Percentiles rank a stretch among this genome's conserved stretches.
These are phyloP conservation scores for Vitis hybrid DNA, from an alignment of 177 flowering plant genomes.

Conservation along the genomic window DNA sequence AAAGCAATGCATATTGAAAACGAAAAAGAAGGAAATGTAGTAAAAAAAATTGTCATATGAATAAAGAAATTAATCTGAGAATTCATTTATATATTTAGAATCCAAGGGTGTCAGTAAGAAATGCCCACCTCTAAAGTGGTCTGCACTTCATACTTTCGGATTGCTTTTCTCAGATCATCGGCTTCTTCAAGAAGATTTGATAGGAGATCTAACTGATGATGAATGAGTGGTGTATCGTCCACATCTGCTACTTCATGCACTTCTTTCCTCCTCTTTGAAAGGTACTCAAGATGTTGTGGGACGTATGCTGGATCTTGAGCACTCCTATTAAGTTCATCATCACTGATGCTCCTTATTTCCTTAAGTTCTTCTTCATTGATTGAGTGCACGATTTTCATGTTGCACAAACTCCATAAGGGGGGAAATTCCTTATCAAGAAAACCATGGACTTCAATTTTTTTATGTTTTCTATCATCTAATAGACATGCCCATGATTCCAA, in stretches of 20 bases:
- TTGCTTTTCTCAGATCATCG: slow-evolving; percentile 43
- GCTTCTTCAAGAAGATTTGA: slow-evolving; percentile 77
- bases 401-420: slow-evolving; percentile 72
- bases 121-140: too few species aligned
- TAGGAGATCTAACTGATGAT: slow-evolving; percentile 75
- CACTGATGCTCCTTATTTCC: slow-evolving; percentile 66
- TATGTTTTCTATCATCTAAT: slow-evolving; percentile 65
- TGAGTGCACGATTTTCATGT: slow-evolving; percentile 77
- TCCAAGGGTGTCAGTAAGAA: too few species aligned
- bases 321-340: slow-evolving; percentile 82
- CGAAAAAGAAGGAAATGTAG: too few species aligned
- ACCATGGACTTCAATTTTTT: slow-evolving; percentile 70
- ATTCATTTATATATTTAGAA: too few species aligned
- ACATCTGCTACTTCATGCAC: slow-evolving; percentile 59
- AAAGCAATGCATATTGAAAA: too few species aligned
- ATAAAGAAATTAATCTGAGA: too few species aligned
- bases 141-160: too few species aligned
- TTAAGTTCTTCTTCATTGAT: slow-evolving; percentile 85
- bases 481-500: slow-evolving; percentile 54
- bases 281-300: slow-evolving; percentile 57
- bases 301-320: slow-evolving; percentile 42
- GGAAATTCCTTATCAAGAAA: slow-evolving; percentile 81
- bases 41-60: too few species aligned
- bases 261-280: slow-evolving; percentile 72
- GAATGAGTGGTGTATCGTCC: slow-evolving; percentile 37